Conservation (phyloP, 1,284 basidiomycete genomes). For the Pulveroboletus sp. region DNA sequence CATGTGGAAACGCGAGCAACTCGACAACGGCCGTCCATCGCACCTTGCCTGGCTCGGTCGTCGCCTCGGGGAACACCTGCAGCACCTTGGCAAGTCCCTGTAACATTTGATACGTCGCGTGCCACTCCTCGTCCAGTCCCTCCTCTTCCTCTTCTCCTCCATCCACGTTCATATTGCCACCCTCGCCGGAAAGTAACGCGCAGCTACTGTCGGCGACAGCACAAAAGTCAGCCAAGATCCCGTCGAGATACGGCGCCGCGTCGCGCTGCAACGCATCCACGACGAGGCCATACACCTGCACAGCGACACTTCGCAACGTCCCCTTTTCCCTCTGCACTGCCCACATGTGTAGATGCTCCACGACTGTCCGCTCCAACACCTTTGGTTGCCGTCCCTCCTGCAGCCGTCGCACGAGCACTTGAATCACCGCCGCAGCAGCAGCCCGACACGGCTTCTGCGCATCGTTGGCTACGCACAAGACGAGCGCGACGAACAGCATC, state of each 20-base stretch:
- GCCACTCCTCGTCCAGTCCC: constrained; percentile 68
- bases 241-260: constrained; percentile 48
- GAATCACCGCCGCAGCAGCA: constrained; percentile 84
- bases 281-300: constrained; percentile 82
- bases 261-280: constrained; percentile 64
- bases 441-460: constrained; percentile 86
- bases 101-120: constrained; percentile 82
- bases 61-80: constrained; percentile 54
- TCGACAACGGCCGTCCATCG: constrained; percentile 66
- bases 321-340: constrained; percentile 62
- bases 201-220: constrained; percentile 53
- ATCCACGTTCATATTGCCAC: constrained; percentile 46
- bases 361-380: constrained; percentile 37
- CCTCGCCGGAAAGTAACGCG: constrained; percentile 35
- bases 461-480: constrained; percentile 94
- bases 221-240: constrained; percentile 63
- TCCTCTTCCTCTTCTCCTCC: constrained; percentile 29
- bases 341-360: constrained; percentile 84
- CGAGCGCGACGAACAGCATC: constrained; percentile 88
- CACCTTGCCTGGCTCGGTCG: constrained; percentile 38
- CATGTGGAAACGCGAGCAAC: constrained; percentile 87
- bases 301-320: constrained; percentile 69
- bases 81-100: constrained; percentile 67
- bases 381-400: constrained; percentile 59
- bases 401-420: constrained; percentile 70